Evolutionary conservation across 2,329 filamentous ascomycete species (phyloP).

Genomic region (Trichoderma koningiopsis): DNA sequence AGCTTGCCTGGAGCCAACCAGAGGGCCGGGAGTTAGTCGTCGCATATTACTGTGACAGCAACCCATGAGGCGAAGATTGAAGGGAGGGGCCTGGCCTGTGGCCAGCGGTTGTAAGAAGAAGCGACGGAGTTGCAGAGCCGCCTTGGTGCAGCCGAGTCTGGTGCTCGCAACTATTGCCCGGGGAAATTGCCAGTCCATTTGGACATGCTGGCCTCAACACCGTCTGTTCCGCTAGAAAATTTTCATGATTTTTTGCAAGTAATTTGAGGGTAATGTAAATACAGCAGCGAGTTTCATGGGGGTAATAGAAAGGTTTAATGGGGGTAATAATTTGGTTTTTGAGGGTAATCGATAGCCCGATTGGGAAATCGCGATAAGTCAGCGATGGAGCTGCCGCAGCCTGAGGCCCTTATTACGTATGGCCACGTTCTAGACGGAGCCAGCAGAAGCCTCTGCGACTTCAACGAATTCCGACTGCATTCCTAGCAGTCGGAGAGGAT

Average conservation of each 20-base stretch:
- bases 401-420: slow-evolving; percentile 28
- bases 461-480: neutral
- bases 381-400: slow-evolving; percentile 1
- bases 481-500: slow-evolving; percentile 2
- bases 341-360: slow-evolving; percentile 28
- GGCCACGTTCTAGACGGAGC: slow-evolving; percentile 19
- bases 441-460: neutral
- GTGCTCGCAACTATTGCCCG: neutral
- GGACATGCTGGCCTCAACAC: neutral
- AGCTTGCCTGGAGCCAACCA: slow-evolving; percentile 30
- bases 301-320: slow-evolving; percentile 28
- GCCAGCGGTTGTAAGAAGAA: slow-evolving; percentile 19
- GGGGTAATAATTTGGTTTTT: slow-evolving; percentile 27
- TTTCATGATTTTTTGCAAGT: slow-evolving; percentile 10
- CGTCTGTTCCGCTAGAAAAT: neutral
- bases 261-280: slow-evolving; percentile 22
- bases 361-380: slow-evolving; percentile 17
- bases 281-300: slow-evolving; percentile 24
- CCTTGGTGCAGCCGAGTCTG: slow-evolving; percentile 1
- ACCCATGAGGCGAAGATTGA: slow-evolving; percentile 19
- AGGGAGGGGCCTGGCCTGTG: slow-evolving; percentile 11
- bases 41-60: slow-evolving; percentile 22
- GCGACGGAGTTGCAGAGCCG: slow-evolving; percentile 10
- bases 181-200: neutral
- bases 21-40: slow-evolving; percentile 19